Evolutionary conservation across 2,329 filamentous ascomycete species (phyloP).

Genomic region (Chalaropsis thielavioides): DNA sequence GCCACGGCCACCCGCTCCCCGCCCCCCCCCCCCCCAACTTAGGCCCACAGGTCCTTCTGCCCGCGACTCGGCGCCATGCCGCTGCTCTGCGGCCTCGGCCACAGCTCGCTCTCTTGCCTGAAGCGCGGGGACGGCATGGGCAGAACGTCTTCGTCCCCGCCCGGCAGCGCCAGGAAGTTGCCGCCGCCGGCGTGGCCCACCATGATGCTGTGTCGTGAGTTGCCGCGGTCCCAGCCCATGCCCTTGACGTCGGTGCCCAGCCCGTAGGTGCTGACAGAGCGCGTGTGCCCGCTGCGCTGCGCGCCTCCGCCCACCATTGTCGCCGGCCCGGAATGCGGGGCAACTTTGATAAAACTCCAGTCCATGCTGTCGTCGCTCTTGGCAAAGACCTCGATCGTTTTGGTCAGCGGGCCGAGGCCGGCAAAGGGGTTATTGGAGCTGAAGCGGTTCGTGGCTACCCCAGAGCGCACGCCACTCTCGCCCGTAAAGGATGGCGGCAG

Average conservation of each 20-base stretch:
- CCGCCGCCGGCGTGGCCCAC: conserved; percentile 35
- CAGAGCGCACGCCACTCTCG: conserved; percentile 20
- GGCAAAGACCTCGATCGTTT: conserved; percentile 45
- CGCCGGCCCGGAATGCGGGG: conserved; percentile 23
- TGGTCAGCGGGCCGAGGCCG: conserved; percentile 29
- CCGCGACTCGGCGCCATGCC: conserved; percentile 27
- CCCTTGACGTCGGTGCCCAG: conserved; percentile 38
- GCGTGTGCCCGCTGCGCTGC: conserved; percentile 19
- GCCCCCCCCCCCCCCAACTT: not conserved
- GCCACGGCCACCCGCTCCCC: not conserved
- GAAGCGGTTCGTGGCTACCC: conserved; percentile 28
- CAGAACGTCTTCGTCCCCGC: conserved; percentile 18
- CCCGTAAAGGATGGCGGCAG: conserved; percentile 16
- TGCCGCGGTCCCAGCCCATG: conserved; percentile 36
- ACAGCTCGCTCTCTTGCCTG: conserved; percentile 25
- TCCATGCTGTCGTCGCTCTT: conserved; percentile 44
- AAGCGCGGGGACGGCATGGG: conserved; percentile 18
- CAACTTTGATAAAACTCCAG: conserved; percentile 43
- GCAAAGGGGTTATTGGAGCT: conserved; percentile 49
- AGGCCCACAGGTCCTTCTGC: conserved; percentile 32
- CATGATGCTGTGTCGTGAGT: conserved; percentile 40
- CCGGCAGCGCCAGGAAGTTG: conserved; percentile 40
- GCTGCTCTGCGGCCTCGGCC: conserved; percentile 33
- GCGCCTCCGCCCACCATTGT: not conserved
- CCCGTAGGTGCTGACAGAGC: conserved; percentile 43